A percentile compares a stretch with the other conserved stretches of the same genome.
Conservation (phyloP, 208 protist genomes). For the Jaenimonas drosophilae region DNA sequence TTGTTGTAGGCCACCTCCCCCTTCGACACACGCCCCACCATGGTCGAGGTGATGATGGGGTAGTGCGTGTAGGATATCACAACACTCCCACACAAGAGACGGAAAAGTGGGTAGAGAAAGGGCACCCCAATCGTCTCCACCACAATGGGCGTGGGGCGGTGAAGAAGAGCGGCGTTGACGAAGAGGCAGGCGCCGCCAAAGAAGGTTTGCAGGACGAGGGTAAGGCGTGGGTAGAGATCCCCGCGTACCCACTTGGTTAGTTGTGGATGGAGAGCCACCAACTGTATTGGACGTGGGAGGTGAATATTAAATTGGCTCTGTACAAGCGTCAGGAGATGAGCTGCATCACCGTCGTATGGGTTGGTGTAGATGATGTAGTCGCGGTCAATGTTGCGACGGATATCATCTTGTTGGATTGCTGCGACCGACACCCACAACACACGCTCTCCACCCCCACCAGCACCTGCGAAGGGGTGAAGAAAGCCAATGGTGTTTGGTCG, state of each 20-base stretch:
- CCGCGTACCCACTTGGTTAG: conserved; percentile 60
- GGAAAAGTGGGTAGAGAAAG: conserved; percentile 91
- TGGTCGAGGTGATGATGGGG: conserved; percentile 91
- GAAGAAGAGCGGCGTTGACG: conserved; percentile 77
- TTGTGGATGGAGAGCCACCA: conserved; percentile 46
- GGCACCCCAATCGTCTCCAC: conserved; percentile 96
- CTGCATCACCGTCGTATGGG: conserved; percentile 8
- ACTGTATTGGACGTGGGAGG: conserved; percentile 29
- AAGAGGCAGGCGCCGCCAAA: conserved; percentile 80
- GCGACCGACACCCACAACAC: conserved; percentile 91
- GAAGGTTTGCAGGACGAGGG: conserved; percentile 90
- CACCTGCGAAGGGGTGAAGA: conserved; percentile 85
- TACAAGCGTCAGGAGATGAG: conserved; percentile 16
- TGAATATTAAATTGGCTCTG: conserved; percentile 63
- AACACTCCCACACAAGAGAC: conserved; percentile 53
- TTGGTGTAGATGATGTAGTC: conserved; percentile 56
- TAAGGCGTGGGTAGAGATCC: conserved; percentile 69
- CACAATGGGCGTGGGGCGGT: conserved; percentile 34
- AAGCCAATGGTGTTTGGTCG: conserved; percentile 62
- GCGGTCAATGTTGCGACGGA: conserved; percentile 14
- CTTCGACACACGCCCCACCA: conserved; percentile 49
- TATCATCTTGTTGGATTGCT: conserved; percentile 44
- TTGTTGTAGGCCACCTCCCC: conserved; percentile 74
- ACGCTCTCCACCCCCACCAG: conserved; percentile 94
- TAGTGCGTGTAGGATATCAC: conserved; percentile 97